Evolutionary conservation across 352 stramenopile species (phyloP).

Genomic region (Globisporangium nunn): DNA sequence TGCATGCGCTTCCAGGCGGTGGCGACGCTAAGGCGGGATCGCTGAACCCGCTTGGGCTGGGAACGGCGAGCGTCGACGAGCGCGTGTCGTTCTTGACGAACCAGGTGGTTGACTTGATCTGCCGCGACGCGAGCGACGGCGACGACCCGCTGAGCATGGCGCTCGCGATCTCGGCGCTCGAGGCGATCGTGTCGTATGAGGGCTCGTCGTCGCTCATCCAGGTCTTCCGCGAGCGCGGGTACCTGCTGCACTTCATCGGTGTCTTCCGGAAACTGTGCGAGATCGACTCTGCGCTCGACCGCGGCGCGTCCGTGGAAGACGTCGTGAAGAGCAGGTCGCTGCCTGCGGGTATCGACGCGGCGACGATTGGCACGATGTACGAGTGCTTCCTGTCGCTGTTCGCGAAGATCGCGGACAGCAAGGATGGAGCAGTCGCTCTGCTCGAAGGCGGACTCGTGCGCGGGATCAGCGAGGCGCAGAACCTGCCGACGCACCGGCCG

Average conservation of each 20-base stretch:
- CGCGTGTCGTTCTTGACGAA: slow-evolving; percentile 28
- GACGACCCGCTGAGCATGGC: slow-evolving; percentile 77
- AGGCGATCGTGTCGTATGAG: slow-evolving; percentile 57
- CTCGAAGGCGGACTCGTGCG: slow-evolving; percentile 67
- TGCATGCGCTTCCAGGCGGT: slow-evolving; percentile 29
- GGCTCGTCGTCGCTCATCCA: slow-evolving; percentile 38
- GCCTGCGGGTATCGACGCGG: slow-evolving; percentile 39
- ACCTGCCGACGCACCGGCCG: slow-evolving; percentile 62
- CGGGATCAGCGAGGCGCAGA: slow-evolving; percentile 46
- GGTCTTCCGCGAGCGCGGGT: slow-evolving; percentile 63
- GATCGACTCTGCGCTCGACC: slow-evolving; percentile 57
- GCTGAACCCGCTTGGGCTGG: slow-evolving; percentile 7
- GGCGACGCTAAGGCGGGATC: slow-evolving; percentile 5
- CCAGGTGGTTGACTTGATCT: slow-evolving; percentile 65
- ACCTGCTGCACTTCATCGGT: slow-evolving; percentile 75
- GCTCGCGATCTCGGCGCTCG: slow-evolving; percentile 62
- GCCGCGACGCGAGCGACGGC: slow-evolving; percentile 68
- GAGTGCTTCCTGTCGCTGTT: slow-evolving; percentile 82
- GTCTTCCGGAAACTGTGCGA: slow-evolving; percentile 71
- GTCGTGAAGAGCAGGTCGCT: slow-evolving; percentile 39
- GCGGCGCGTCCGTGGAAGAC: slow-evolving; percentile 22
- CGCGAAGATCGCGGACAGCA: slow-evolving; percentile 42
- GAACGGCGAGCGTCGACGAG: slow-evolving; percentile 2
- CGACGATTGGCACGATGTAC: slow-evolving; percentile 75
- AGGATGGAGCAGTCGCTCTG: slow-evolving; percentile 57